These are phyloP conservation scores for Suhomyces choctaworum DNA, from an alignment of 1,139 yeast species.

Conservation along the genomic window DNA sequence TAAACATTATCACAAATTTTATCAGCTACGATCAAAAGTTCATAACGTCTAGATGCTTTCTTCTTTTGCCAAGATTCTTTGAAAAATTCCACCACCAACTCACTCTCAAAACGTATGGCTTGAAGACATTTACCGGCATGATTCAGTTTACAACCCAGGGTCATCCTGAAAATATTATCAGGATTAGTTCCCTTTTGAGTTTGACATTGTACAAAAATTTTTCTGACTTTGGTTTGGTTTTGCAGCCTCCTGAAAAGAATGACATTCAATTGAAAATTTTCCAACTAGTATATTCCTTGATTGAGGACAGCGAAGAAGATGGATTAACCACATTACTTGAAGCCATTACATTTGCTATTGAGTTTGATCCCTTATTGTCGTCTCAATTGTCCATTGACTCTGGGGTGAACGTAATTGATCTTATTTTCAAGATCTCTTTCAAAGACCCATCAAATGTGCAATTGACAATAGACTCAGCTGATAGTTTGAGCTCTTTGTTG, in stretches of 20 bases:
- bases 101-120: conserved; percentile 38
- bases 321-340: conserved; percentile 78
- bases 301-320: conserved; percentile 75
- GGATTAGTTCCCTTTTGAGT: conserved; percentile 53
- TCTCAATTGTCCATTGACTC: conserved; percentile 22
- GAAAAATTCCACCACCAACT: conserved; percentile 47
- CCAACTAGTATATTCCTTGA: conserved; percentile 38
- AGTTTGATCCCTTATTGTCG: conserved; percentile 41
- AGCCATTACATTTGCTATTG: conserved; percentile 57
- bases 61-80: conserved; percentile 56
- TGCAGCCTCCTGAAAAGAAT: conserved; percentile 19
- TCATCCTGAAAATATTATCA: conserved; percentile 31
- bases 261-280: conserved; percentile 32
- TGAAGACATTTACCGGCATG: conserved; percentile 39
- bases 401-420: conserved; percentile 39
- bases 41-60: conserved; percentile 46
- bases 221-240: conserved; percentile 32
- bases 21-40: conserved; percentile 24
- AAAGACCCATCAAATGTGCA: conserved; percentile 78
- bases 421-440: conserved; percentile 64
- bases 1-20: conserved; percentile 23
- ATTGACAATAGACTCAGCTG: conserved; percentile 61
- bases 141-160: conserved; percentile 27
- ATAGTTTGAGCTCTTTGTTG: conserved; percentile 59
- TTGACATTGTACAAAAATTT: conserved; percentile 54